Conservation (phyloP, 169 alveolate genomes). For the Theileria equi region DNA sequence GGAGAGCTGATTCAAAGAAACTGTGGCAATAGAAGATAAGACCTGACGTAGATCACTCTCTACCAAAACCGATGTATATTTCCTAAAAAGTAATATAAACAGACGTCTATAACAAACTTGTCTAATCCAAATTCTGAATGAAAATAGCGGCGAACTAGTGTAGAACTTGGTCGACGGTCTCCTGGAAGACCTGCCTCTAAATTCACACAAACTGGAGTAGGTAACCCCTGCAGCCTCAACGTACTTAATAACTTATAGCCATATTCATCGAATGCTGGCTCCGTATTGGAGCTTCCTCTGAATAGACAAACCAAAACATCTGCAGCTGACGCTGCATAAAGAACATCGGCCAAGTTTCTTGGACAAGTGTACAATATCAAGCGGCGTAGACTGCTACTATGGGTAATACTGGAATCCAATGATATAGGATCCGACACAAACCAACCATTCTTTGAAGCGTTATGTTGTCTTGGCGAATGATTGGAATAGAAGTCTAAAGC, state of each 20-base stretch:
- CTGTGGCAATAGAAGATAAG: conserved; percentile 56
- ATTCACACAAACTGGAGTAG: conserved; percentile 72
- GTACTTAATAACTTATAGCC: conserved; percentile 68
- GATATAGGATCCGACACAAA: conserved; percentile 17
- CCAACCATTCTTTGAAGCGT: conserved; percentile 27
- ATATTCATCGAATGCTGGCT: conserved; percentile 60
- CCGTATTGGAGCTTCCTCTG: conserved; percentile 33
- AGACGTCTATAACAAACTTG: conserved; percentile 30
- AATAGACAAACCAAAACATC: conserved; percentile 50
- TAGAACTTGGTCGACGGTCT: conserved; percentile 48
- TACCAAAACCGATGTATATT: conserved; percentile 13
- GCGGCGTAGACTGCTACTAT: conserved; percentile 44
- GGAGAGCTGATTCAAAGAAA: conserved; percentile 47
- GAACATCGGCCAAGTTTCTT: conserved; percentile 29
- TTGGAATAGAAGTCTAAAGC: neutral
- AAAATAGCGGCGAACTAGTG: conserved; percentile 67
- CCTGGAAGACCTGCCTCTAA: conserved; percentile 56
- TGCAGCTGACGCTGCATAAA: conserved; percentile 58
- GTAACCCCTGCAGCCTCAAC: conserved; percentile 73
- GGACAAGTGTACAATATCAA: conserved; percentile 54
- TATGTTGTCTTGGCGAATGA: neutral
- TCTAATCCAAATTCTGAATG: conserved; percentile 71
- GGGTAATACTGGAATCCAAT: conserved; percentile 17
- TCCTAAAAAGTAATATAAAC: conserved; percentile 33
- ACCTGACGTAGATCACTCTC: conserved; percentile 45